Evolutionary conservation across 208 protist genomes (phyloP), one percentile per base, ranked within the genome.

Genomic region (Acanthamoeba pearcei): DNA sequence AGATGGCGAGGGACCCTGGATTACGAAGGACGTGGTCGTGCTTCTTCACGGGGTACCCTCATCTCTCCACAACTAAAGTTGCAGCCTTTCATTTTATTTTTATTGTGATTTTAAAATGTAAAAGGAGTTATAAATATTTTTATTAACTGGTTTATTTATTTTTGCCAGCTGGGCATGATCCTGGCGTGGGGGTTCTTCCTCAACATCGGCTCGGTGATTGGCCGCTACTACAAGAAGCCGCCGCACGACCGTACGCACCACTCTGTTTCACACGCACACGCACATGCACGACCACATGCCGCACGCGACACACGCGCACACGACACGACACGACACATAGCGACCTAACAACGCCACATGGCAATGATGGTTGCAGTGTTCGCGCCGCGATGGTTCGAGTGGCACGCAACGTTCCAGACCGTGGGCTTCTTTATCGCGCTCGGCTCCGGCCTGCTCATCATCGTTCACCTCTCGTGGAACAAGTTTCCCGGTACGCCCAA

Each of bases 131-230:
- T 12, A 60, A 12, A 19, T 12, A 0, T 19, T 38, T 22, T 46
- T 46, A 46, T 46, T 72, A 17, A 42, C 42, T 78, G 0, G 29
- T 10, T 78, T 0, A 42, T 24, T 57, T 57, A 15, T 57, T 57
- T 57, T 38, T 53, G 29, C 38, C 74, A 88, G 80, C 32, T 88
- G 51, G 80, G 80, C 5, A 92, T 92, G 86, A 32, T 92, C 9
- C 27, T 92, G 32, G 86, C 86, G 62, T 92, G 86, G 86, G 86
- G 86, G 0, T 92, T 92, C 62, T n/a, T 92, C 86, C 42, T 92
- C 24, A 92, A 92, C 62, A 57, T 92, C 4, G 86, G 86, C 38
- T 92, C 86, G 9, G 64, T 92, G 13, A 92, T 92, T 35, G 86
- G 86, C 1, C 86, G 86, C 42, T 92, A 92, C 86, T 92, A 60